Base-by-base conservation (phyloP, 176 grass and related monocot genomes). In the Lolium multiflorum region DNA sequence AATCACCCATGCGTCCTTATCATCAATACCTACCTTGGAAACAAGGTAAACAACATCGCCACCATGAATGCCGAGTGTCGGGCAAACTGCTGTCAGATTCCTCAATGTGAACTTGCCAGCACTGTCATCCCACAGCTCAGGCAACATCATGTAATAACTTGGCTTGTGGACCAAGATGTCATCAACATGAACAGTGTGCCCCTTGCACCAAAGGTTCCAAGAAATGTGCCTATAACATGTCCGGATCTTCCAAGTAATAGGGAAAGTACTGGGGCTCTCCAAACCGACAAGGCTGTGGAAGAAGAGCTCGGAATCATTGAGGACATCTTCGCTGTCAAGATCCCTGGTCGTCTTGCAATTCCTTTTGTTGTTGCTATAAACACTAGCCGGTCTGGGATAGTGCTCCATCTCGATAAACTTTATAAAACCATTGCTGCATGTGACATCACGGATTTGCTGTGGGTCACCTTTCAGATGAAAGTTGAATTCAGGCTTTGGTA, bases 381-480 rank as follows among this genome's bases (percentile, higher is more conserved):
- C 31, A 35, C 31, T 35, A 35, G 31, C 31, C 31, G 31, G 31
- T 35, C 31, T 35, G 31, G 31, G 31, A 35, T 35, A 18, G 54
- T 61, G 58, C 11, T 72, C 69, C 69, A 47, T 20, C 69, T 72
- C 69, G 1, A 72, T 41, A 11, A 72, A 72, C 41, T 72, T 72
- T 20, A 72, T 72, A 41, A 22, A 21, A 22, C 69, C 69, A 22
- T n/a, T 72, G 69, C 69, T 12, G 39, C 68, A 72, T 41, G 69
- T 47, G 69, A 72, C 11, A 13, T 72, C 69, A 10, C 69, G 10
- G 49, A 50, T 12, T 12, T 3, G 11, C 49, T 12, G 49, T 14
- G 49, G 13, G 49, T 14, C 13, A 14, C 49, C 49, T 14, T 50
- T 3, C 2, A 11, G 49, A 3, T 12, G 49, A 50, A 12, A 12